These are phyloP conservation scores for Austropuccinia psidii DNA, from an alignment of 1,284 basidiomycete species.

Conservation along the genomic window DNA sequence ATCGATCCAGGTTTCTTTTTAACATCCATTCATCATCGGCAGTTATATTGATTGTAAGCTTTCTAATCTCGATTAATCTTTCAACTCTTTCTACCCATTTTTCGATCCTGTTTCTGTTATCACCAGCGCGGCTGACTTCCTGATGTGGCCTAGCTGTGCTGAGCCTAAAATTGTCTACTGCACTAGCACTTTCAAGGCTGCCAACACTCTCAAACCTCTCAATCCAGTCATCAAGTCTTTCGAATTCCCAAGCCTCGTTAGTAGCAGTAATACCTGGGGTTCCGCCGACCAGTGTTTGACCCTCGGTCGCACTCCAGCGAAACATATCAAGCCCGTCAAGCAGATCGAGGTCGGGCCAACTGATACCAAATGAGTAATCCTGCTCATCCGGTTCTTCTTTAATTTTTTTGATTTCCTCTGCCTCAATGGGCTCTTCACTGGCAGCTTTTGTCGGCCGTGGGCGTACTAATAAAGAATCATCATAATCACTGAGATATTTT, in stretches of 20 bases:
- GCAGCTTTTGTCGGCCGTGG: constrained; percentile 6
- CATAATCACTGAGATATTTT: constrained; percentile 87
- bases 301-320: not conserved
- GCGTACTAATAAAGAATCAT: constrained; percentile 56
- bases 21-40: constrained; percentile 28
- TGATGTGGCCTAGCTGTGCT: not conserved
- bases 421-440: constrained; percentile 6
- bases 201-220: constrained; percentile 17
- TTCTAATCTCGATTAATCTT: constrained; percentile 10
- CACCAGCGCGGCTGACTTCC: not conserved
- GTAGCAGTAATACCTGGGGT: not conserved
- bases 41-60: constrained; percentile 27
- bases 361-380: constrained; percentile 12
- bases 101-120: constrained; percentile 14
- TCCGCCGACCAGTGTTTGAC: not conserved
- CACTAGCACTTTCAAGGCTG: not conserved
- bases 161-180: not conserved
- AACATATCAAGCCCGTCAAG: constrained; percentile 2
- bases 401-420: not conserved
- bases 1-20: constrained; percentile 24
- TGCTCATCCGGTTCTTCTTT: not conserved
- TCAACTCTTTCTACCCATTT: constrained; percentile 10
- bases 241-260: not conserved
- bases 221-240: constrained; percentile 23
- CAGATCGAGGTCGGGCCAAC: constrained; percentile 8